Conservation (phyloP, 1,139 yeast genomes). For the Pneumocystis sp. region DNA sequence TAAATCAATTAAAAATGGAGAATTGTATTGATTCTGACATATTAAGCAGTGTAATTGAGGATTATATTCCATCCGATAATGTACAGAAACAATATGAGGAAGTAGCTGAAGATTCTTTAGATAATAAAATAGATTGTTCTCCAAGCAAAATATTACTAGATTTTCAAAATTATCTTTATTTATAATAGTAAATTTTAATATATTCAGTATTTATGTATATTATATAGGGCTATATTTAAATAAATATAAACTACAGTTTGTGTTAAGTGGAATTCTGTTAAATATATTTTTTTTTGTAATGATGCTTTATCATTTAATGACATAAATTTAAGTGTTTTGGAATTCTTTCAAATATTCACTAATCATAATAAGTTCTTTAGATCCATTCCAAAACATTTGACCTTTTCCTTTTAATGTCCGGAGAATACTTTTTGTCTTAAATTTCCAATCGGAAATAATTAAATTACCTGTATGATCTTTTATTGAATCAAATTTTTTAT, state of each 20-base stretch:
- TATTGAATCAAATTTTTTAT: constrained; percentile 69
- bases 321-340: constrained; percentile 1
- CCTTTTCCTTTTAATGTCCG: neutral
- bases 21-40: neutral
- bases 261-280: neutral
- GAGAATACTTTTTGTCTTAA: constrained; percentile 42
- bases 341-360: constrained; percentile 37
- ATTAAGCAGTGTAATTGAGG: neutral
- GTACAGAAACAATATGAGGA: neutral
- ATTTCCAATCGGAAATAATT: constrained; percentile 86
- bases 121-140: constrained; percentile 14
- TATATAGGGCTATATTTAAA: neutral
- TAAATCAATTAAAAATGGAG: neutral
- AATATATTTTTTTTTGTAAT: neutral
- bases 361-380: constrained; percentile 27
- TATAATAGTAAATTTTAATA: neutral
- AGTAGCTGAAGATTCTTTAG: neutral
- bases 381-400: neutral
- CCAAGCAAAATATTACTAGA: neutral
- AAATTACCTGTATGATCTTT: constrained; percentile 74
- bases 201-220: neutral
- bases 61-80: neutral
- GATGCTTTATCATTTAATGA: no score
- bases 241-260: neutral
- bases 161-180: constrained; percentile 1